These are phyloP conservation scores for Carex arenaria DNA, from an alignment of 202 grass and related monocot species.

Conservation along the genomic window DNA sequence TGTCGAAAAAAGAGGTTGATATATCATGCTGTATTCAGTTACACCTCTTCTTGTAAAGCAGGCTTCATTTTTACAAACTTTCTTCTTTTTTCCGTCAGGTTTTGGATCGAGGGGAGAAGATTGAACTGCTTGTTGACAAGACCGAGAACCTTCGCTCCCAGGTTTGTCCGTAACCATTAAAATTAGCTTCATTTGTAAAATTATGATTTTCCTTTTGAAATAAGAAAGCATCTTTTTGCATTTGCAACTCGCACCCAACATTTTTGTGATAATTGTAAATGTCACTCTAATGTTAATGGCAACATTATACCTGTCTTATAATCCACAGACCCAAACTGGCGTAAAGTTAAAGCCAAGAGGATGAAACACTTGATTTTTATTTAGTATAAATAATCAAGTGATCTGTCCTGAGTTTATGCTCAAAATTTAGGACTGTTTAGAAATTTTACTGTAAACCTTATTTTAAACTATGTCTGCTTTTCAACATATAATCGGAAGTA, in stretches of 20 bases:
- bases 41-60: neutral
- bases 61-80: neutral
- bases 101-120: constrained; percentile 84
- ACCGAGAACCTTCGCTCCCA: constrained; percentile 90
- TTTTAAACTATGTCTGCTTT: neutral
- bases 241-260: neutral
- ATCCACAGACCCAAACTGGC: neutral
- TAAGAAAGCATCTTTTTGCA: constrained; percentile 1
- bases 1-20: neutral
- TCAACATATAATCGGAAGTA: neutral
- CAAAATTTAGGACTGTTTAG: neutral
- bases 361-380: neutral
- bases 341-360: neutral
- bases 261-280: neutral
- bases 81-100: constrained; percentile 32
- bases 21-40: constrained; percentile 15
- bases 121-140: constrained; percentile 82
- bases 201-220: neutral
- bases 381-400: neutral
- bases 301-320: neutral
- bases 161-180: constrained; percentile 30
- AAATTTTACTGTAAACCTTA: neutral
- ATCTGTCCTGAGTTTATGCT: neutral
- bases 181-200: neutral
- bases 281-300: neutral